Evolutionary conservation across 768 basidiomycete species (phyloP).

Genomic region (Cystobasidiopsis lactophilus): DNA sequence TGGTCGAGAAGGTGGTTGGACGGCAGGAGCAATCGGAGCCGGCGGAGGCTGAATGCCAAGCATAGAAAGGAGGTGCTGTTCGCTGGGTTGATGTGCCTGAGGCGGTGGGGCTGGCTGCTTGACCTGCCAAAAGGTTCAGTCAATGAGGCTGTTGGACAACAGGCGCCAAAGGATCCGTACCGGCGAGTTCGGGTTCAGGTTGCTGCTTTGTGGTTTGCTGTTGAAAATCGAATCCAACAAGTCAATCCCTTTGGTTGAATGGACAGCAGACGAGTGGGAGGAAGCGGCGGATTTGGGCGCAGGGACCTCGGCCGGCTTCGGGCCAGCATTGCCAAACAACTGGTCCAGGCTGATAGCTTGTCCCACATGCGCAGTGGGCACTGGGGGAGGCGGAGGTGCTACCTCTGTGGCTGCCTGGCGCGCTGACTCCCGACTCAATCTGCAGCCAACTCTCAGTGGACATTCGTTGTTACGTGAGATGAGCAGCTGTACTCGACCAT

Average conservation of each 20-base stretch:
- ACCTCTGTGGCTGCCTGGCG: background rate
- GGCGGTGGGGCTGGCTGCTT: too few relatives aligned
- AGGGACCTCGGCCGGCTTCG: background rate
- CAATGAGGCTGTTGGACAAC: too few relatives aligned
- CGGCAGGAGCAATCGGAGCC: too few relatives aligned
- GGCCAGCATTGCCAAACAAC: slow-evolving; percentile 11
- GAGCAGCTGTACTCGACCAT: slow-evolving; percentile 13
- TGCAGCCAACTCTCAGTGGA: background rate
- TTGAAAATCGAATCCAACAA: slow-evolving; percentile 2
- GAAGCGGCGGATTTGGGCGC: background rate
- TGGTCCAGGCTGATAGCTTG: slow-evolving; percentile 17
- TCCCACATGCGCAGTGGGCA: background rate
- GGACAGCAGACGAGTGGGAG: background rate
- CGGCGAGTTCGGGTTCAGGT: too few relatives aligned
- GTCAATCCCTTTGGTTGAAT: background rate
- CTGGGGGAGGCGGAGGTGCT: background rate
- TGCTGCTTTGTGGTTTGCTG: too few relatives aligned
- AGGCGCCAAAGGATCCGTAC: too few relatives aligned
- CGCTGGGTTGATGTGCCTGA: too few relatives aligned
- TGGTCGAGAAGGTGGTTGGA: too few relatives aligned
- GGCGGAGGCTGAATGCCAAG: too few relatives aligned
- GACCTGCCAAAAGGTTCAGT: too few relatives aligned
- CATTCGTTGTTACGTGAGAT: background rate
- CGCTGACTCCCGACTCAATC: background rate
- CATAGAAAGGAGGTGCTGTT: too few relatives aligned